phyloP scores from a whole-genome alignment of 1,284 basidiomycete species.

The Apiotrichum sp. region DNA sequence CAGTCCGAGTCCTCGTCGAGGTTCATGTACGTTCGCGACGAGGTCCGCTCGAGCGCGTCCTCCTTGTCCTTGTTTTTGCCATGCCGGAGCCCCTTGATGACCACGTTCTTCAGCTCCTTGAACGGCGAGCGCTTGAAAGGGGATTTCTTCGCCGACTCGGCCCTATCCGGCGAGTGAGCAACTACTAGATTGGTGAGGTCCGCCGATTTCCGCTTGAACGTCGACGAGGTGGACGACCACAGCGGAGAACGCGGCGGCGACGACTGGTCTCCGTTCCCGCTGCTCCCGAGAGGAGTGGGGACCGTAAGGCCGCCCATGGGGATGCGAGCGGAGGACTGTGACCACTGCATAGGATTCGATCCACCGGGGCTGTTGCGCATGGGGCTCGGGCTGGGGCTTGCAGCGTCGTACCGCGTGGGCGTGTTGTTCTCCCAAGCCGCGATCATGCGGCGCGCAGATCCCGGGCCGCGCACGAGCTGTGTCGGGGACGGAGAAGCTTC shows the following conservation, averaged over 20 bases:
- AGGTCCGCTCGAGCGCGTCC: constrained; percentile 1
- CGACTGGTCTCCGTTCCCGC: neutral
- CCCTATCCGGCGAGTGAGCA: no score
- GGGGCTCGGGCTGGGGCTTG: neutral
- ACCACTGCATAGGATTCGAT: no score
- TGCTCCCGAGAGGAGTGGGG: constrained; percentile 25
- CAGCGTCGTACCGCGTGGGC: neutral
- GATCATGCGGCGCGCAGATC: neutral
- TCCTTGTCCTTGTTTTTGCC: constrained; percentile 27
- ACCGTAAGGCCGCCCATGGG: neutral
- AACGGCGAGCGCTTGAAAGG: constrained; percentile 28
- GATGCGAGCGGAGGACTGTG: no score
- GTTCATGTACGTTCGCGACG: neutral
- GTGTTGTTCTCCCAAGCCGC: neutral
- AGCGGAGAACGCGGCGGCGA: constrained; percentile 18
- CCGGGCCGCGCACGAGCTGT: neutral
- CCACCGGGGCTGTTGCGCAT: neutral
- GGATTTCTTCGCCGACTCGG: neutral
- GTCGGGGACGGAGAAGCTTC: neutral
- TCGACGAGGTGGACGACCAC: constrained; percentile 6
- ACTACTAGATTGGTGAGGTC: neutral
- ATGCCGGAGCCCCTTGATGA: constrained; percentile 29
- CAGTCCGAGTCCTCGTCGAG: constrained; percentile 14
- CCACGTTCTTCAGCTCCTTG: constrained; percentile 36
- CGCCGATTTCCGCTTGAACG: constrained; percentile 12